Percentiles rank a stretch among this genome's conserved stretches.
phyloP scores from a whole-genome alignment of 116 monocot species.

The Iris pallida region DNA sequence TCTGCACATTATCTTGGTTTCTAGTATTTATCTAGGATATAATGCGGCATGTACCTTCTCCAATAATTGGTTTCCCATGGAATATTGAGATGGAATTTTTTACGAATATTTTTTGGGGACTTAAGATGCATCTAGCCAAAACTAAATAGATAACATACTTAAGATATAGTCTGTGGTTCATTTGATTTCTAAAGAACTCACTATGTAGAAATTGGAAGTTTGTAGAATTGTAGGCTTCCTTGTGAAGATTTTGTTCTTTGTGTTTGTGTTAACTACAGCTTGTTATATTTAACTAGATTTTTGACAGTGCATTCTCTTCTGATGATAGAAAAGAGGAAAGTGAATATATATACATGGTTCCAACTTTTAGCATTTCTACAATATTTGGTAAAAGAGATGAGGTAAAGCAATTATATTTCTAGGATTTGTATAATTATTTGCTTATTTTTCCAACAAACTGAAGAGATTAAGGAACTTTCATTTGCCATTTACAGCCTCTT shows the following conservation, averaged over 20 bases:
- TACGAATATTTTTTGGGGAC: no score
- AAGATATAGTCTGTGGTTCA: no score
- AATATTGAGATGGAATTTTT: no score
- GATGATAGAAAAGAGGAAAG: constrained; percentile 66
- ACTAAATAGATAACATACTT: no score
- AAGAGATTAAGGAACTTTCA: not conserved
- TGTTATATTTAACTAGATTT: not conserved
- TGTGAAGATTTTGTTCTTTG: not conserved
- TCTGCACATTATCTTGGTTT: no score
- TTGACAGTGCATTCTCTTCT: not conserved
- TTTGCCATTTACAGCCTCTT: constrained; percentile 44
- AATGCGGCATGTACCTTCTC: no score
- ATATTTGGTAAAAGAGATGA: constrained; percentile 98
- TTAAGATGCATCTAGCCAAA: no score
- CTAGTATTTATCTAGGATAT: no score
- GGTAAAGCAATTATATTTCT: constrained; percentile 37
- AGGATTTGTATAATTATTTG: not conserved
- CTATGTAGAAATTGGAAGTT: not conserved
- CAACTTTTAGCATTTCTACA: constrained; percentile 74
- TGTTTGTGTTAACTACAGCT: not conserved
- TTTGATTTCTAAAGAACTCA: no score
- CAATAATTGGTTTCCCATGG: no score
- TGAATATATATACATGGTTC: constrained; percentile 59
- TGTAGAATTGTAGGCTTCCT: not conserved
- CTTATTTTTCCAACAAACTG: not conserved